Conservation (phyloP, 805 yeast species). For the Barnettozyma pratensis region DNA sequence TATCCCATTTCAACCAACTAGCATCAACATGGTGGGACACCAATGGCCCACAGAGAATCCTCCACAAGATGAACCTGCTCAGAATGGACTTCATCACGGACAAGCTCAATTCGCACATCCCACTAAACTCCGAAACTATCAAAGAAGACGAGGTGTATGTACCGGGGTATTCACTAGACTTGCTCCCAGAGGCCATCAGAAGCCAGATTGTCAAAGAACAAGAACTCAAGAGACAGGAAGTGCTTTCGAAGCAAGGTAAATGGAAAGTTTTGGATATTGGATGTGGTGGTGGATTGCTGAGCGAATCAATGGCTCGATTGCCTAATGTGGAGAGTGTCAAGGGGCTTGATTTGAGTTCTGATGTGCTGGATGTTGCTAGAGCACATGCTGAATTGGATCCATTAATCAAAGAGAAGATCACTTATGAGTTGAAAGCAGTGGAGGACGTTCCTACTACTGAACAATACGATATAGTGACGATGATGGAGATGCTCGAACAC, state of each 20-base stretch:
- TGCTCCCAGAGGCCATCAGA: conserved; percentile 57
- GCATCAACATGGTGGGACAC: conserved; percentile 99
- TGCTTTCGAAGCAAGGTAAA: conserved; percentile 24
- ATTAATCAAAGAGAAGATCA: conserved; percentile 44
- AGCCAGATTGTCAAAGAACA: conserved; percentile 45
- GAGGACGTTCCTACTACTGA: conserved; percentile 49
- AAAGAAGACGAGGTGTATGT: conserved; percentile 52
- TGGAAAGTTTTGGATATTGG: conserved; percentile 79
- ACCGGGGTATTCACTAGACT: conserved; percentile 70
- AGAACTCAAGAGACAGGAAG: conserved; percentile 37
- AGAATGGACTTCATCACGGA: conserved; percentile 82
- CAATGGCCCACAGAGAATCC: conserved; percentile 84
- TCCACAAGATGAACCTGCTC: conserved; percentile 90
- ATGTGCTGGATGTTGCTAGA: conserved; percentile 76
- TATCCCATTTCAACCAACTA: conserved; percentile 74
- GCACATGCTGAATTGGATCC: conserved; percentile 69
- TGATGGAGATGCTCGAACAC: conserved; percentile 95
- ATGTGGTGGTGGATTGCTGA: conserved; percentile 95
- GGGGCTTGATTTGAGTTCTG: conserved; percentile 84
- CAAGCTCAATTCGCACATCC: conserved; percentile 36
- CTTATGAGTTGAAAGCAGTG: conserved; percentile 56
- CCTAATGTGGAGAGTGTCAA: conserved; percentile 55
- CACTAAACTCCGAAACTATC: conserved; percentile 17
- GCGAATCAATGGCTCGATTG: conserved; percentile 82
- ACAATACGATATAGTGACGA: conserved; percentile 71